Conservation (phyloP, 164 flowering plant genomes). For the Warburgia ugandensis region DNA sequence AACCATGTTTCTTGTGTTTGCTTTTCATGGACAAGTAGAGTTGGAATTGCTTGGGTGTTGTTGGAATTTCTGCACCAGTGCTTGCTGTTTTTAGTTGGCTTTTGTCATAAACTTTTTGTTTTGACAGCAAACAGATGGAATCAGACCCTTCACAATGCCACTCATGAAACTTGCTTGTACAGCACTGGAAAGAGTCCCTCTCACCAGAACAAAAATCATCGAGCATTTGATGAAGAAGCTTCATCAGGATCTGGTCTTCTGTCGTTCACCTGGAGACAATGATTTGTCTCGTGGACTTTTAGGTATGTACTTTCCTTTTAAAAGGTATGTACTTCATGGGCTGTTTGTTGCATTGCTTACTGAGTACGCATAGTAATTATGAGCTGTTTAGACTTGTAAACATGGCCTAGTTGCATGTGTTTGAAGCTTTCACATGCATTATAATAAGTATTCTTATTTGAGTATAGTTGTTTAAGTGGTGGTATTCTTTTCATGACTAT, state of each 20-base stretch:
- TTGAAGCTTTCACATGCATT: neutral
- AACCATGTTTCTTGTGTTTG: no score
- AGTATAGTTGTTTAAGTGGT: neutral
- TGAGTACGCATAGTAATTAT: neutral
- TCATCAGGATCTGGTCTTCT: conserved; percentile 85
- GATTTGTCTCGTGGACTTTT: conserved; percentile 45
- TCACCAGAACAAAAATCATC: conserved; percentile 63
- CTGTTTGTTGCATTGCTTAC: neutral
- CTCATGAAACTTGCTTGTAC: conserved; percentile 94
- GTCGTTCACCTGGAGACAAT: conserved; percentile 70
- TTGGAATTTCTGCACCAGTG: no score
- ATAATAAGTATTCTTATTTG: neutral
- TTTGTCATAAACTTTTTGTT: conserved; percentile 13
- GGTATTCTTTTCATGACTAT: no score
- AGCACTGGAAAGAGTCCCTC: conserved; percentile 92
- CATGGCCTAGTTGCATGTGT: neutral
- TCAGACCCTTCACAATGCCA: conserved; percentile 96
- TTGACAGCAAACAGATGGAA: conserved; percentile 85
- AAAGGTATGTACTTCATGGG: no score
- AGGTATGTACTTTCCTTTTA: conserved; percentile 45
- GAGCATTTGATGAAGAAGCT: conserved; percentile 62
- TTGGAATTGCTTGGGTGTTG: no score
- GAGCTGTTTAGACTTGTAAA: neutral
- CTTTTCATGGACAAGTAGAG: no score
- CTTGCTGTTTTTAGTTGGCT: neutral